Evolutionary conservation across 352 stramenopile genomes (phyloP), one percentile per base, ranked within the genome.

Genomic region (Thraustochytrium sp.): DNA sequence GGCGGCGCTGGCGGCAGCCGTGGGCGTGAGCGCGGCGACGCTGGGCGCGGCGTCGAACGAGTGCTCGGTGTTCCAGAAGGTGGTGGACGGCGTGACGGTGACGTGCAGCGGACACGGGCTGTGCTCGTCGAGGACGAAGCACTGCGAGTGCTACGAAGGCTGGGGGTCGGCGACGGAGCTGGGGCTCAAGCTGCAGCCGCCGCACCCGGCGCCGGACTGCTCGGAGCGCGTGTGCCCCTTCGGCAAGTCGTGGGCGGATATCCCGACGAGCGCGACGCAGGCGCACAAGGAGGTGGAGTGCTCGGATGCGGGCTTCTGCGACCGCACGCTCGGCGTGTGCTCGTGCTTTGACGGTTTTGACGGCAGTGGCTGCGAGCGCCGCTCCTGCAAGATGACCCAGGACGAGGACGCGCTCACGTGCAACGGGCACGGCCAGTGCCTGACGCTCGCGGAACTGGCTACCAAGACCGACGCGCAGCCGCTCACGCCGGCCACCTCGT

Each of bases 81-180:
- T 68, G 29, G 74, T 82, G 31, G 74, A 82, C 36, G 74, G 74
- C 51, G 51, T 82, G 5, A 31, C 42, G 16, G 8, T 82, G 9
- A 82, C 76, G 16, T 97, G 93, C 88, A 96, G 94, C 64, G 92
- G 91, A 38, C 91, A 97, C 56, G 93, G 93, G 31, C 88, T 88
- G 44, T 97, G 93, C 87, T 88, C 94, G 82, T 90, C 91, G 29
- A 84, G 87, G 62, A 94, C 87, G 77, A 94, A 94, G 76, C 93
- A 87, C 13, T 97, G 94, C 86, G 85, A 87, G 26, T 97, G 94
- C 88, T 93, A 89, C 64, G 90, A 96, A 65, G 93, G 93, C 26
- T 97, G 88, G 61, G 94, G 94, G 37, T 89, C 92, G 21, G 82
- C 89, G 64, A 89, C 90, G 40, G 93, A 97, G 83, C 82, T 96